Base-by-base conservation (phyloP, 345 rosid species). In the Salix exigua region DNA sequence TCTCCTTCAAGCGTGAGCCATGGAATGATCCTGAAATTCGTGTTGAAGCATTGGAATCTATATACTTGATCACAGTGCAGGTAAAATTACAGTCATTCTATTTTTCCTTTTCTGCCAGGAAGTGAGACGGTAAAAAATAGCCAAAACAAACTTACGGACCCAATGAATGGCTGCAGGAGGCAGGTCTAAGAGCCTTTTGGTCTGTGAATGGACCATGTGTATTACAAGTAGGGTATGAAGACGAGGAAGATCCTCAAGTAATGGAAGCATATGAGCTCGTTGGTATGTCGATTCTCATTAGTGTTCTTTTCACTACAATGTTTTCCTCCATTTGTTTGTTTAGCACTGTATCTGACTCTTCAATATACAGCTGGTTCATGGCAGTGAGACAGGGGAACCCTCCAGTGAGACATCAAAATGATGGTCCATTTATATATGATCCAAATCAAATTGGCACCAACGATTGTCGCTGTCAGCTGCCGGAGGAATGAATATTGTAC, bases 251-350 rank as follows among this genome's bases (percentile, higher is more conserved):
- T 85, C 87, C 91, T 30, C 90, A 90, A 90, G 99, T 88, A 66
- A 91, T 95, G 93, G 92, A 89, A 87, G 97, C 99, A 8, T 95
- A 86, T 16, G 97, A 95, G 79, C 91, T 79, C 85, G 88, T 77
- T 91, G 97, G 97, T 91, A 88, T 1, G 83, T 61, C n/a, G 63
- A 67, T 67, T 25, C 44, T 42, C 55, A n/a, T 46, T 30, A 16
- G 3, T 19, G 66, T 55, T 35, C 18, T 51, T 1, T 55, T 9
- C 16, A 37, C 31, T 7, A 23, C 19, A 18, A 26, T 58, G 6
- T 11, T n/a, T 11, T 16, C 71, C 35, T 37, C 16, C 35, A 5
- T 31, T 75, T 38, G 4, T 1, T 18, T 13, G 38, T 71, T n/a
- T 30, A 6, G 25, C 12, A 37, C 21, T 44, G 64, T 71, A 12